Base-by-base conservation (phyloP, 2,329 filamentous ascomycete species). In the Huntiella savannae region DNA sequence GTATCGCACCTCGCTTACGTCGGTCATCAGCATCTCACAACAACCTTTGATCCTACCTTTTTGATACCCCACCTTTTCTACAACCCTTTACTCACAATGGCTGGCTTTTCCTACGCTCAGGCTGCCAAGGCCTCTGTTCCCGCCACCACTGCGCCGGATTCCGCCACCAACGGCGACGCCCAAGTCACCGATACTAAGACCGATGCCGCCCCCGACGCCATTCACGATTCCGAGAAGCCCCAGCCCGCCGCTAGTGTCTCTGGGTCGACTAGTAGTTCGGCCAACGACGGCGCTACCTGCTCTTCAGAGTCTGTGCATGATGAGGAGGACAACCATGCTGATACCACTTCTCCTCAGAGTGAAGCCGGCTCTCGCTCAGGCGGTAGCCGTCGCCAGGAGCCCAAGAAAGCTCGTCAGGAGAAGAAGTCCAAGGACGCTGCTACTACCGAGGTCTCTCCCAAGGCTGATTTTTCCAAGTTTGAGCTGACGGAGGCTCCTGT, bases 31-130 rank as follows among this genome's bases (percentile, higher is more conserved):
- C 33, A 34, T 43, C 36, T 13, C 28, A 17, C 33, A 8, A 17
- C 19, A 43, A 34, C 16, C 12, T 36, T 19, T 11, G 32, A 16
- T 22, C 22, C 22, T 28, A 43, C 41, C 34, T 33, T 36, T 15
- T 35, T 17, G 41, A 36, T 35, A 43, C 41, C 11, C 41, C 41
- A 35, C 41, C 41, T 28, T 28, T 28, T 28, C 22, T 28, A 28
- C 22, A 28, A 28, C 22, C 22, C 22, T 28, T 15, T 17, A 38
- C 16, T 15, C 19, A 32, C n/a, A 50, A 75, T 75, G 72, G 70
- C 71, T 53, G 61, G 62, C 49, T 94, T 95, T 60, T 95, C 88
- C 50, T 96, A 96, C 63, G 88, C 88, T 56, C 86, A 94, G 71
- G 88, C 88, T 58, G 88, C 88, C 50, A 91, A 91, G 63, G 85